Base-by-base conservation (phyloP, 305 asterid genomes). In the Petunia hybrid region DNA sequence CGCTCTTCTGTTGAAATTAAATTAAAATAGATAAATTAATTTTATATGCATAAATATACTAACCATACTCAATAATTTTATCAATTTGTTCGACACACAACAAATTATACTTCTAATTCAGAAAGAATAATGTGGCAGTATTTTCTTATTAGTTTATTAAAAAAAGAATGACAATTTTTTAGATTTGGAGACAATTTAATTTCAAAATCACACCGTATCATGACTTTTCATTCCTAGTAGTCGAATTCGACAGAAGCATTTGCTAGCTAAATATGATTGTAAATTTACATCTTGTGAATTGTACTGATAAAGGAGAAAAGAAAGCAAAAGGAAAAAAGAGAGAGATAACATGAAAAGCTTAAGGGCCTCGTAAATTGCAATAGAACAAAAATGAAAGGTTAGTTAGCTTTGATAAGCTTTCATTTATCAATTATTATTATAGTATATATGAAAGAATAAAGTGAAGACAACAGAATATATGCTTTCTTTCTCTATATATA, bases 1-100 rank as follows among this genome's bases (percentile, higher is more conserved):
- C 0, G 95, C 88, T 87, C 88, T 89, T 82, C 97, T 93, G 94
- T 84, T 77, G 0, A 80, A 70, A 35, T 22, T 22, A 45, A 22
- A 45, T 60, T 36, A 38, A 56, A 0, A 59, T 62, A 78, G n/a
- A 16, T 16, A 62, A 62, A 78, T 59, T 45, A 12, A 78, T 39
- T 45, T 77, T 43, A 5, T n/a, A 35, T 6, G 22, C 48, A 73
- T 36, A 51, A 51, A 36, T 36, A 35, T 4, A 73, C 13, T 8
- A 41, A 75, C 8, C 0, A 22, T 56, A 76, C 55, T 75, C 48
- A 48, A 55, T 36, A 35, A 3, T 5, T 75, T 13, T 48, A 12
- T 7, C 38, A 13, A 74, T 53, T 74, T 1, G 53, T 36, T 55
- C 8, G 14, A 43, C 8, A 48, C 46, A 36, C 3, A 13, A 0